phyloP scores from a whole-genome alignment of 2,329 filamentous ascomycete genomes.

The Decorospora gaudefroyi region DNA sequence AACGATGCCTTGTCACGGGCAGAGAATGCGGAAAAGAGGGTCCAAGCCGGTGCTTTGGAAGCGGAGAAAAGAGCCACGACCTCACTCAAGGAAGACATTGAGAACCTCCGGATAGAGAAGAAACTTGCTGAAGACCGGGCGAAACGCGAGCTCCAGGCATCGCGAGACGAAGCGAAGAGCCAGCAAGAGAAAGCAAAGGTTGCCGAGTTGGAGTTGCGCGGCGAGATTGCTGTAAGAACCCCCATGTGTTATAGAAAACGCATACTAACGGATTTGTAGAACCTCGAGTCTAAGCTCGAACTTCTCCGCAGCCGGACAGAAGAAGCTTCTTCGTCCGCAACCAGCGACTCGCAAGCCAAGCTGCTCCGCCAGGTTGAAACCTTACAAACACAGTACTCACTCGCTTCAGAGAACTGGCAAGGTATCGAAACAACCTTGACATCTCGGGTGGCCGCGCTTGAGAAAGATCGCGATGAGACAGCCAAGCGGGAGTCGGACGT shows the following conservation, averaged over 20 bases:
- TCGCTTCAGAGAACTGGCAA: conserved; percentile 97
- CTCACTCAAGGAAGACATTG: conserved; percentile 67
- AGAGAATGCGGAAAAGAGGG: conserved; percentile 68
- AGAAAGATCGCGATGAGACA: conserved; percentile 90
- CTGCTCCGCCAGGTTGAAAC: conserved; percentile 92
- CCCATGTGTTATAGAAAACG: background rate
- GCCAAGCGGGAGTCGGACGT: conserved; percentile 82
- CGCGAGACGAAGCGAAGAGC: conserved; percentile 72
- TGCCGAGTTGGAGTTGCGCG: conserved; percentile 75
- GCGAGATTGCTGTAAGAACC: conserved; percentile 66
- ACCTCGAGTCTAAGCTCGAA: conserved; percentile 88
- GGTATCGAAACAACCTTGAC: conserved; percentile 87
- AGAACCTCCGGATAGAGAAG: conserved; percentile 72
- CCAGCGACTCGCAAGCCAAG: conserved; percentile 84
- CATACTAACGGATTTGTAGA: conserved; percentile 50
- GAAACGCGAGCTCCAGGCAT: conserved; percentile 69
- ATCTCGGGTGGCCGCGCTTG: conserved; percentile 73
- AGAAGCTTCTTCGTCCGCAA: conserved; percentile 81
- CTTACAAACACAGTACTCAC: conserved; percentile 89
- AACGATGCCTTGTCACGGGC: conserved; percentile 68
- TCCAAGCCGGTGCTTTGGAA: conserved; percentile 69
- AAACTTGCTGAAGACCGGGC: conserved; percentile 72
- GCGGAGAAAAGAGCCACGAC: conserved; percentile 62
- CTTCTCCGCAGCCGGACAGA: conserved; percentile 82
- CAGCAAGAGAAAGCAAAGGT: conserved; percentile 71